A percentile compares a stretch with the other conserved stretches of the same genome.
These are phyloP conservation scores for Populus tomentosa DNA, from an alignment of 441 rosid species.

Conservation along the genomic window DNA sequence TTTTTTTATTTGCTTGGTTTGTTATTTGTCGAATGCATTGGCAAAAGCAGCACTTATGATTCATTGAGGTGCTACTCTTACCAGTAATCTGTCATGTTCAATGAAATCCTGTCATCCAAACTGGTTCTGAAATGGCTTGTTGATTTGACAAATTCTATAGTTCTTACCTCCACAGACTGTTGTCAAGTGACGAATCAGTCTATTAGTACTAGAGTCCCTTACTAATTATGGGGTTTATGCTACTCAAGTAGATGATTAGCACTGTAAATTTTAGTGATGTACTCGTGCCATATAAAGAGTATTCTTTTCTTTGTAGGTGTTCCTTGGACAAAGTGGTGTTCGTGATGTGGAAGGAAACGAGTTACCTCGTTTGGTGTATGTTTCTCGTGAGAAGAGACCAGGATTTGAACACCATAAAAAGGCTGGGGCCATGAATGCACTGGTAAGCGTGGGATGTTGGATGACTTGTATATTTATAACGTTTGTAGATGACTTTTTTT, in stretches of 20 bases:
- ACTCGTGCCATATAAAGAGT: not conserved
- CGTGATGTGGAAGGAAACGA: slow-evolving; percentile 82
- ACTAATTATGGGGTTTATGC: not conserved
- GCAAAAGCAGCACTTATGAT: not conserved
- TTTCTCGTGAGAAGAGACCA: slow-evolving; percentile 96
- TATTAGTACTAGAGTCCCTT: slow-evolving; percentile 5
- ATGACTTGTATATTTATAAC: not conserved
- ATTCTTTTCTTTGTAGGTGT: slow-evolving; percentile 41
- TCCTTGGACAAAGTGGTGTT: slow-evolving; percentile 81
- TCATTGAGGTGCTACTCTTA: not conserved
- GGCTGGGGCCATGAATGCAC: slow-evolving; percentile 96
- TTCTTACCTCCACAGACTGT: not conserved
- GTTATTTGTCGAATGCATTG: not conserved
- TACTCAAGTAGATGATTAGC: not conserved
- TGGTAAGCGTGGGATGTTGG: slow-evolving; percentile 38
- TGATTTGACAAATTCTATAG: not conserved
- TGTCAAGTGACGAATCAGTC: not conserved
- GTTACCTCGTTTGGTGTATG: slow-evolving; percentile 81
- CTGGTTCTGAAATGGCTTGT: not conserved
- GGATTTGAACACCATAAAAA: slow-evolving; percentile 97
- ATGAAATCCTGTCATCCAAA: not conserved
- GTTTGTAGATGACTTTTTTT: not conserved
- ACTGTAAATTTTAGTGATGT: not conserved
- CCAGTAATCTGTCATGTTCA: not conserved
- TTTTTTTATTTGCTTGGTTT: too few species aligned